Base-by-base conservation (phyloP, 345 rosid species). In the Salix purpurea region DNA sequence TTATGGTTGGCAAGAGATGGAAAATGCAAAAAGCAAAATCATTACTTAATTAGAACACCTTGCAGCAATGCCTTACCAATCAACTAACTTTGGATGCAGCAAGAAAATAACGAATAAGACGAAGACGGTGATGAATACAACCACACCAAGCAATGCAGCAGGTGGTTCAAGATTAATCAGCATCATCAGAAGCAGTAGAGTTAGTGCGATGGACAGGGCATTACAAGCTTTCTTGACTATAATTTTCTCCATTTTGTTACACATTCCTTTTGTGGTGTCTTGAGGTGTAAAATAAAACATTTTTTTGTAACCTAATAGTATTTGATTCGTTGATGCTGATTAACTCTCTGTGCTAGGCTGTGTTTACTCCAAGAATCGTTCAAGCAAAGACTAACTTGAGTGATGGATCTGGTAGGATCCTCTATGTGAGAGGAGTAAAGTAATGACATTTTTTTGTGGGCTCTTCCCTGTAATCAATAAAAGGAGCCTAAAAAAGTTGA, bases 81-180 rank as follows among this genome's bases (percentile, higher is more conserved):
- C 42, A 72, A 72, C 42, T 12, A 3, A 61, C 12, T 65, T 30
- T 42, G 73, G 52, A 54, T 87, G 80, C 97, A 95, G 99, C 75
- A 91, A 89, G 86, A 89, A 86, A 84, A 88, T 89, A 24, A 87
- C 84, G 83, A 95, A 88, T 70, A 79, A 68, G 83, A 89, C 99
- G 5, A 89, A 81, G 80, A 77, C 92, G 16, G 87, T 79, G 34
- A 82, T 80, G 73, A 91, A 95, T 84, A 79, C 97, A 4, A 87
- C 94, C 7, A 74, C 60, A 74, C 28, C 78, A 68, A 86, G 90
- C 60, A 83, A 84, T 65, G 86, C 88, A 70, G 84, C 87, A 56
- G 84, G 77, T 46, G 74, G 77, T 44, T 69, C 83, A 69, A 84
- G 80, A 68, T 76, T 77, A 42, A 72, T 58, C 75, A 79, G 65